These are phyloP conservation scores for Luvunga scandens DNA, from an alignment of 345 rosid genomes.

Conservation along the genomic window DNA sequence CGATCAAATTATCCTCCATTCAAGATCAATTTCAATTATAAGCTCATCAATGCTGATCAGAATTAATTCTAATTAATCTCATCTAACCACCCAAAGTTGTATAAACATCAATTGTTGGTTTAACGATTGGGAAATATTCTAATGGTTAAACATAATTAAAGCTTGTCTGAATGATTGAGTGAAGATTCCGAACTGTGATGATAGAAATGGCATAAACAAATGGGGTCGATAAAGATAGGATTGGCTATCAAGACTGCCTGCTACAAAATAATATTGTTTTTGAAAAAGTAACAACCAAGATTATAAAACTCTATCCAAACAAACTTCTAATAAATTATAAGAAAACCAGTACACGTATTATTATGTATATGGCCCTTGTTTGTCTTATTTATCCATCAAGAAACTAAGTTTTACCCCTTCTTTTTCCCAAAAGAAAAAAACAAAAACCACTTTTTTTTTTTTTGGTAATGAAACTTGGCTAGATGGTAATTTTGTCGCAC, in stretches of 20 bases:
- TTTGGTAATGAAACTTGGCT: too few relatives aligned
- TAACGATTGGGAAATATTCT: background rate
- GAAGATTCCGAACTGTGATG: slow-evolving; percentile 25
- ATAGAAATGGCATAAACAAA: slow-evolving; percentile 1
- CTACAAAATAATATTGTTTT: background rate
- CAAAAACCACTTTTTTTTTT: too few relatives aligned
- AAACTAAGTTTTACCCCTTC: too few relatives aligned
- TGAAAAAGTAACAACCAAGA: background rate
- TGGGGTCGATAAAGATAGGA: slow-evolving; percentile 9
- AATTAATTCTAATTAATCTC: background rate
- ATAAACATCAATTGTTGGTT: background rate
- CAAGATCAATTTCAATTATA: background rate
- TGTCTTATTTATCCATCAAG: background rate
- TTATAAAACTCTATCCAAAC: background rate
- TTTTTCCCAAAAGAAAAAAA: too few relatives aligned
- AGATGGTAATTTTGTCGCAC: too few relatives aligned
- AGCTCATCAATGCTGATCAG: background rate
- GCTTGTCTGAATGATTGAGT: slow-evolving; percentile 16
- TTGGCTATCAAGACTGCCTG: background rate
- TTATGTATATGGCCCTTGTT: background rate
- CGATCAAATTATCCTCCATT: slow-evolving; percentile 32
- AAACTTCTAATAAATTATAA: background rate
- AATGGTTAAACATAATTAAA: background rate
- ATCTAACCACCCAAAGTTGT: background rate
- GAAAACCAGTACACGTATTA: background rate